phyloP scores from a whole-genome alignment of 306 rosid species.

The Quercus berberidifolia region DNA sequence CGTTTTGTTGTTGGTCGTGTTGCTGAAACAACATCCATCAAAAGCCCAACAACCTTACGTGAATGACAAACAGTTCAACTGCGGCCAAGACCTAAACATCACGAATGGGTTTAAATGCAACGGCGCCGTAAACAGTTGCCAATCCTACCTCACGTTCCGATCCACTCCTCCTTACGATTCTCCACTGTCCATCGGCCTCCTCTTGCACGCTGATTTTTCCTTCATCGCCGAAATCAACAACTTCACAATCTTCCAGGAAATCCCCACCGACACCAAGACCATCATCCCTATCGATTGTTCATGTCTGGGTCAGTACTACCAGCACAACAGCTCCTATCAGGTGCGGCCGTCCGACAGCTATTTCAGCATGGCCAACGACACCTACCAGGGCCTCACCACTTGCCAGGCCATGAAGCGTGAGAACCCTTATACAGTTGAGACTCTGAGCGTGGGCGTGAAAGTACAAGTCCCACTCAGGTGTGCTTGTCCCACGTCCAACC shows the following conservation, averaged over 20 bases:
- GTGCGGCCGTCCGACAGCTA: conserved; percentile 34
- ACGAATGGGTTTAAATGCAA: conserved; percentile 41
- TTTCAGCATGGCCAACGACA: conserved; percentile 49
- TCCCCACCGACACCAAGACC: conserved; percentile 26
- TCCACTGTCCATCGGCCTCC: conserved; percentile 29
- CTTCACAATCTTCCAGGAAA: conserved; percentile 33
- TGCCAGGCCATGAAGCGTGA: conserved; percentile 57
- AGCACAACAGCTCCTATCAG: conserved; percentile 42
- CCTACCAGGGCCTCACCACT: conserved; percentile 62
- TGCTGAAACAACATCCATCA: background rate
- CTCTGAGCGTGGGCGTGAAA: conserved; percentile 6
- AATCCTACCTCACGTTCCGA: conserved; percentile 61
- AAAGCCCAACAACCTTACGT: conserved; percentile 34
- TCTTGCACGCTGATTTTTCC: conserved; percentile 27
- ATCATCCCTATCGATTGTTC: conserved; percentile 56
- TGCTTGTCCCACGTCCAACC: conserved; percentile 55
- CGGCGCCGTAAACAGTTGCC: conserved; percentile 30
- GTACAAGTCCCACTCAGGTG: conserved; percentile 58
- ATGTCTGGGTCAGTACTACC: conserved; percentile 40
- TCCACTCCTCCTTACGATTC: conserved; percentile 34
- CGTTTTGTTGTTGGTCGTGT: background rate
- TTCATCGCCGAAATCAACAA: conserved; percentile 43
- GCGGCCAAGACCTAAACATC: no score
- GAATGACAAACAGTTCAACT: no score
- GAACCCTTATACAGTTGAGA: background rate